A percentile compares a stretch with the other conserved stretches of the same genome.
Conservation (phyloP, 2,329 filamentous ascomycete genomes). For the Canariomyces notabilis region DNA sequence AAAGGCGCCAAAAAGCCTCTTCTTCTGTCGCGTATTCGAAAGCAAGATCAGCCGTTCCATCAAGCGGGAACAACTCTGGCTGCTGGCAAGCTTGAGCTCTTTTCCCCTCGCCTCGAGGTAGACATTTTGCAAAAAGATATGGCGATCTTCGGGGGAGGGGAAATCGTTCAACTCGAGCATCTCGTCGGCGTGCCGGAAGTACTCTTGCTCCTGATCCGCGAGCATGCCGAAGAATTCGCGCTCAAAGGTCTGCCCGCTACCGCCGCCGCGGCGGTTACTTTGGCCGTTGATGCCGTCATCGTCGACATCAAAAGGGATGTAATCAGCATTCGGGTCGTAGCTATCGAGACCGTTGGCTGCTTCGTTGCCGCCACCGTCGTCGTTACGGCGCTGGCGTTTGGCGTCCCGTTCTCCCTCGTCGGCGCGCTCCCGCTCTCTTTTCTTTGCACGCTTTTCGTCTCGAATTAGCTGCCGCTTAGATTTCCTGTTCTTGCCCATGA, state of each 20-base stretch:
- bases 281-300: not conserved
- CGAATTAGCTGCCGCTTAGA: conserved; percentile 34
- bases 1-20: conserved; percentile 80
- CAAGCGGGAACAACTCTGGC: conserved; percentile 88
- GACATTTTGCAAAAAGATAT: conserved; percentile 71
- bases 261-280: conserved; percentile 1
- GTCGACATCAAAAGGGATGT: too few relatives aligned
- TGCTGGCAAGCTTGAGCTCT: conserved; percentile 92
- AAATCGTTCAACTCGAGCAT: conserved; percentile 89
- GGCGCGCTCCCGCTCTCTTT: conserved; percentile 28
- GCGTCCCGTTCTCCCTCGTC: conserved; percentile 24
- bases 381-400: conserved; percentile 26
- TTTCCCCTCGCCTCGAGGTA: conserved; percentile 84
- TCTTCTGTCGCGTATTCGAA: conserved; percentile 74
- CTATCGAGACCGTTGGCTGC: conserved; percentile 5
- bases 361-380: conserved; percentile 10
- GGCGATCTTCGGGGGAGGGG: conserved; percentile 65
- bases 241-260: conserved; percentile 38
- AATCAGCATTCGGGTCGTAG: not conserved
- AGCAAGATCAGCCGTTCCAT: conserved; percentile 88
- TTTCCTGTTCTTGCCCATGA: conserved; percentile 33
- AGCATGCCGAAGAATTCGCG: conserved; percentile 89
- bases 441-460: conserved; percentile 35
- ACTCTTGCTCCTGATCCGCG: conserved; percentile 88
- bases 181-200: conserved; percentile 86